phyloP scores from a whole-genome alignment of 2,329 filamentous ascomycete genomes.

The Fusarium setosum region DNA sequence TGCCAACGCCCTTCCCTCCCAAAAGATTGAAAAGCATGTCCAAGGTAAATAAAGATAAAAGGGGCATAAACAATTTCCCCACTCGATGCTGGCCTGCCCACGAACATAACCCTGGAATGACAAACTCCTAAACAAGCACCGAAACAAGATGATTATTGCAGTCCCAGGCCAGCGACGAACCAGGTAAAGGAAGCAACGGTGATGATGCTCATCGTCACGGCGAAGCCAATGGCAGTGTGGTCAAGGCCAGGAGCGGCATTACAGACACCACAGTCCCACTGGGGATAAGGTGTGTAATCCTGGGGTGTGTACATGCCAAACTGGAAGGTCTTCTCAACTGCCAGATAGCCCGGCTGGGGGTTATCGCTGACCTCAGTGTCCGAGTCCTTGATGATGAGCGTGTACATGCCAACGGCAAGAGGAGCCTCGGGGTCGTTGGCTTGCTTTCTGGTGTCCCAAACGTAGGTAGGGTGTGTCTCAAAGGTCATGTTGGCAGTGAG shows the following conservation, averaged over 20 bases:
- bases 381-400: conserved; percentile 71
- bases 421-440: conserved; percentile 57
- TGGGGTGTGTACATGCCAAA: conserved; percentile 69
- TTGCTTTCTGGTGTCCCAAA: conserved; percentile 69
- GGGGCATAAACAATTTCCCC: conserved; percentile 26
- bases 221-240: conserved; percentile 60
- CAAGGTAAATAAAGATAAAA: conserved; percentile 18
- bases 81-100: conserved; percentile 39
- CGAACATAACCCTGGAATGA: conserved; percentile 17
- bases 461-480: conserved; percentile 60
- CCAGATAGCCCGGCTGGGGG: conserved; percentile 67
- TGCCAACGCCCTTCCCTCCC: conserved; percentile 37
- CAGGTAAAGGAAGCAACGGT: conserved; percentile 72
- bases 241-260: conserved; percentile 63
- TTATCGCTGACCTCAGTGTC: conserved; percentile 61
- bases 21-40: conserved; percentile 26
- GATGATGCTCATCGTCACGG: conserved; percentile 64
- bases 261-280: conserved; percentile 69
- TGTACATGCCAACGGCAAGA: conserved; percentile 67
- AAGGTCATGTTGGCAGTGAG: conserved; percentile 73
- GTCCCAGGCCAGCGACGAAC: conserved; percentile 67
- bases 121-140: conserved; percentile 26
- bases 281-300: conserved; percentile 61
- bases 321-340: conserved; percentile 57
- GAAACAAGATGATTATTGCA: conserved; percentile 40